Evolutionary conservation across 345 rosid genomes (phyloP).

Genomic region (Acer saccharum): DNA sequence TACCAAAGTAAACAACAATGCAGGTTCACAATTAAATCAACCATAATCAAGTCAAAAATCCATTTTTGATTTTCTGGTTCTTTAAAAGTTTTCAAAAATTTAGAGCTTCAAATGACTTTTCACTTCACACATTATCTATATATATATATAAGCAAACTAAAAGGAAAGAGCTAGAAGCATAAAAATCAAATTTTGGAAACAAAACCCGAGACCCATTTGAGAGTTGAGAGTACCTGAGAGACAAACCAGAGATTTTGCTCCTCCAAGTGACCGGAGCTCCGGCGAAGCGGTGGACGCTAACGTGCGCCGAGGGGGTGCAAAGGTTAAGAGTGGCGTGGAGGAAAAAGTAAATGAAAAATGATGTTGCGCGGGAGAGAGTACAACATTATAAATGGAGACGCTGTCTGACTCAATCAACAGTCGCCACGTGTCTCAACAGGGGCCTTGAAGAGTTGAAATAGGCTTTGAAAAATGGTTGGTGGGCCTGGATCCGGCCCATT

Average conservation of each 20-base stretch:
- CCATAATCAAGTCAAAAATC: neutral
- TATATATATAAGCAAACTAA: neutral
- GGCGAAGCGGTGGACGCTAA: neutral
- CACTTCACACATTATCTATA: neutral
- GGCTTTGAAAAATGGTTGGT: neutral
- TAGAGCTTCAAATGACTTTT: neutral
- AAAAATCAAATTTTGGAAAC: neutral
- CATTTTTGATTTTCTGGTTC: neutral
- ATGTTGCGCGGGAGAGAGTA: conserved; percentile 22
- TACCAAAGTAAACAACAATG: neutral
- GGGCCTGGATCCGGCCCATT: conserved; percentile 5
- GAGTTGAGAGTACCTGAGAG: neutral
- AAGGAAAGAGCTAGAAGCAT: neutral
- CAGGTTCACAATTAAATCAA: neutral
- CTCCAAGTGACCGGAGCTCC: neutral
- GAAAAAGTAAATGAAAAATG: neutral
- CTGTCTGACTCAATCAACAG: neutral
- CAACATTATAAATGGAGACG: conserved; percentile 12
- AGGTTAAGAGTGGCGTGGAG: neutral
- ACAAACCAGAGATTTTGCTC: neutral
- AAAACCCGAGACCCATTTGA: neutral
- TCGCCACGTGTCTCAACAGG: neutral
- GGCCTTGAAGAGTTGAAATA: neutral
- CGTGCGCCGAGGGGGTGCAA: conserved; percentile 6
- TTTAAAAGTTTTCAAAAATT: neutral